Base-by-base conservation (phyloP, 2,329 filamentous ascomycete species). In the Chaetomium sp. region DNA sequence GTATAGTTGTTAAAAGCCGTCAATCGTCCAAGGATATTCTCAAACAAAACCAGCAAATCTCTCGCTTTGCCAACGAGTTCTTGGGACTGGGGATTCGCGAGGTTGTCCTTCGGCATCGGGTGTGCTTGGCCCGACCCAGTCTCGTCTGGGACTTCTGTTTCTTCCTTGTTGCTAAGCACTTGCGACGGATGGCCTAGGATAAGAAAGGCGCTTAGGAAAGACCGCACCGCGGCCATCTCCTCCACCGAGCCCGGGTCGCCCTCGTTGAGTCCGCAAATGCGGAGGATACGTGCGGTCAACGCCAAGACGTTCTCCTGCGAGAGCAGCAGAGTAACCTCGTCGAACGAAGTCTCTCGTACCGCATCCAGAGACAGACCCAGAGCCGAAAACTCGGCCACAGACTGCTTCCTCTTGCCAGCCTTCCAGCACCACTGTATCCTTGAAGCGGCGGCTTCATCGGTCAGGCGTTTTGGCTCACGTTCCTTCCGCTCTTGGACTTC, bases 181-280 rank as follows among this genome's bases (percentile, higher is more conserved):
- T 92, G 87, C 1, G 87, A 87, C 1, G 91, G 91, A 74, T 94
- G 91, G 1, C 90, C 90, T 29, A 93, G 79, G 66, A 94, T 93
- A 61, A 95, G 81, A 74, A 90, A 94, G 5, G 91, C 89, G 73
- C 90, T 92, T 62, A 95, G 78, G 71, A 94, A 94, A 0, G 89
- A 92, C 70, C 90, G 83, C 49, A 91, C 86, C 19, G 87, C 85
- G 42, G 89, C 87, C 81, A 90, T 90, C 69, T 91, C 86, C 53
- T 85, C 83, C 63, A 89, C 84, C 1, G 86, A 88, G 19, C 85
- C 84, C 2, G 82, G 77, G 3, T 85, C 84, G 45, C 85, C 86
- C 70, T 92, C 89, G 57, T 86, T 82, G 60, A 94, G 78, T 1
- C 88, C 88, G 71, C 91, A 91, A 12, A 91, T 82, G 31, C 85